Base-by-base conservation (phyloP, 2,329 filamentous ascomycete species). In the Alternaria gansuensis region DNA sequence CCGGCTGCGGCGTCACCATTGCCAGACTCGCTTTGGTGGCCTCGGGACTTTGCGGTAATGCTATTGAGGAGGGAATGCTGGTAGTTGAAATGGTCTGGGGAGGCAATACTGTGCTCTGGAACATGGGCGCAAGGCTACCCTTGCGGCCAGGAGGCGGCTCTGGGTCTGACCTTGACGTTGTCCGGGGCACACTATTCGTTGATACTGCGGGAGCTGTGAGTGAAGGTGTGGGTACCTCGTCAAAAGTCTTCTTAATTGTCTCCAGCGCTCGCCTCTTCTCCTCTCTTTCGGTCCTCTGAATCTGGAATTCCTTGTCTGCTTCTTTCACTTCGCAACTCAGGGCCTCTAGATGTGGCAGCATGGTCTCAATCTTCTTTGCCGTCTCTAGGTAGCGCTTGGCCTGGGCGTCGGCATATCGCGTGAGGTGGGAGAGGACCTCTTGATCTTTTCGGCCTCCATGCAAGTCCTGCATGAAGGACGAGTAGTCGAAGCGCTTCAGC, bases 371-470 rank as follows among this genome's bases (percentile, higher is more conserved):
- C 77, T 90, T 96, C 77, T 93, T 93, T 11, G 94, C 90, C 0
- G 93, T 90, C 1, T 85, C 82, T 51, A 98, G 82, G 72, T 96
- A 98, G 59, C 86, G 89, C 70, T 87, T 89, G 14, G 95, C 92
- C 74, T 99, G 95, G 3, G 90, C 88, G 75, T 96, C 93, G 9
- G 96, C 96, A 75, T 93, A 99, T 74, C 90, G 94, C 2, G 95
- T 99, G 31, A 99, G 83, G 74, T 97, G 91, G 1, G 94, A 98
- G 29, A 99, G 80, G 4, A 99, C 91, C 76, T 99, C 95, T 73
- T 98, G 95, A 71, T 99, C 95, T 76, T 98, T 99, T 63, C 95
- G 89, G n/a, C 95, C 95, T 29, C 95, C 95, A 64, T 98, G 95
- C n/a, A 99, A 84, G 81, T 99, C 95, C 72, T 98, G 94, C 91